Evolutionary conservation across 768 basidiomycete species (phyloP).

Genomic region (Amanita rimosa): DNA sequence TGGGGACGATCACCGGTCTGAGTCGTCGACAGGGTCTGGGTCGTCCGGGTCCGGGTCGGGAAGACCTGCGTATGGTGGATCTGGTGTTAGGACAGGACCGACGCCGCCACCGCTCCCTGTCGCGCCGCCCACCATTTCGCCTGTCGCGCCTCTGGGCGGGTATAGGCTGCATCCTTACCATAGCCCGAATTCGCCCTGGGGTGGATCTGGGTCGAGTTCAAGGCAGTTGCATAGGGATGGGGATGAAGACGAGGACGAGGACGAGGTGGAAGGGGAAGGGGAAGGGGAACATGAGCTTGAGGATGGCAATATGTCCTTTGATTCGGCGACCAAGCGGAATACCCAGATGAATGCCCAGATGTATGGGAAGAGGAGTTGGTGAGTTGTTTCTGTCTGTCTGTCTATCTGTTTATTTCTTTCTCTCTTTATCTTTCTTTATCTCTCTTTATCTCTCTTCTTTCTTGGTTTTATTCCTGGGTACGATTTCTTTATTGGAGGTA

Average conservation of each 20-base stretch:
- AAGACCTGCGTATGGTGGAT: too few species aligned
- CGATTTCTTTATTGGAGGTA: too few species aligned
- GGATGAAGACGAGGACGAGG: too few species aligned
- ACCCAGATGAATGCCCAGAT: conserved; percentile 3
- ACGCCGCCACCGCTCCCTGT: background rate
- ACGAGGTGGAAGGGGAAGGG: too few species aligned
- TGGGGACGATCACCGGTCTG: too few species aligned
- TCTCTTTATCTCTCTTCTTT: too few species aligned
- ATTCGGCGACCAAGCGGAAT: conserved; percentile 4
- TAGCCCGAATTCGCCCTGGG: background rate
- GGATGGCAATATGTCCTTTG: background rate
- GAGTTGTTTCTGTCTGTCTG: background rate
- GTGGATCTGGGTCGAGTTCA: background rate
- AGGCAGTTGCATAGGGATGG: too few species aligned
- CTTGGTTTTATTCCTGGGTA: too few species aligned
- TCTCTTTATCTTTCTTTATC: too few species aligned
- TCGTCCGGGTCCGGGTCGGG: too few species aligned
- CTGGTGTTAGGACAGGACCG: too few species aligned
- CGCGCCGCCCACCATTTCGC: background rate
- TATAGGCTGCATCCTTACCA: background rate
- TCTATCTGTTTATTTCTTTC: background rate
- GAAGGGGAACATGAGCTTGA: background rate
- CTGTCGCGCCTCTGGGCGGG: background rate
- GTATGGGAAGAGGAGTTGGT: background rate
- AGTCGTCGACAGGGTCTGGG: too few species aligned